Evolutionary conservation across 108 stramenopile species (phyloP).

Genomic region (Cylindrotheca closterium): DNA sequence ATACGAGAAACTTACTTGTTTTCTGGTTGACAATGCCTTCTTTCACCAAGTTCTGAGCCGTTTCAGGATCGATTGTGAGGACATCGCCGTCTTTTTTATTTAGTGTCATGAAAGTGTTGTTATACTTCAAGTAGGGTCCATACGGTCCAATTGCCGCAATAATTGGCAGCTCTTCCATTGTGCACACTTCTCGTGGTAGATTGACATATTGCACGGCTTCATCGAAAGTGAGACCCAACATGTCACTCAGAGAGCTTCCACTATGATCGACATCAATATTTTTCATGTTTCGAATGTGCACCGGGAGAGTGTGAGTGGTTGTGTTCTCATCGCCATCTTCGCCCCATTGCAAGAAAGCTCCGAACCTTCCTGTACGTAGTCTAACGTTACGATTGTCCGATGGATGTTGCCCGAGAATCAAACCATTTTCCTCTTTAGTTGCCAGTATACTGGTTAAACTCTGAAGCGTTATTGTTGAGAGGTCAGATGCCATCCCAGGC

Average conservation of each 20-base stretch:
- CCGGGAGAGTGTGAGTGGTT: conserved; percentile 54
- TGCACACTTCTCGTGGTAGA: conserved; percentile 44
- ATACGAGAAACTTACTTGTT: conserved; percentile 30
- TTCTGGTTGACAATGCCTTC: conserved; percentile 45
- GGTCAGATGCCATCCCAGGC: conserved; percentile 52
- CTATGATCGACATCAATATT: conserved; percentile 8
- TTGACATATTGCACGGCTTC: conserved; percentile 47
- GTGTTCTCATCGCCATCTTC: conserved; percentile 51
- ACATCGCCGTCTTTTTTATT: conserved; percentile 50
- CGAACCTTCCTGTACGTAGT: conserved; percentile 52
- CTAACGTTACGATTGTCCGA: conserved; percentile 41
- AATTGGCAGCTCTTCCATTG: conserved; percentile 41
- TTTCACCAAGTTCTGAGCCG: conserved; percentile 37
- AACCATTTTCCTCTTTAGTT: conserved; percentile 37
- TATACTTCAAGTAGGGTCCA: conserved; percentile 65
- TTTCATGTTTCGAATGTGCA: conserved; percentile 36
- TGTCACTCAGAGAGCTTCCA: conserved; percentile 7
- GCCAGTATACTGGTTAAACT: conserved; percentile 30
- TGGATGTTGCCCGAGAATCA: conserved; percentile 46
- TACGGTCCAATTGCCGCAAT: conserved; percentile 54
- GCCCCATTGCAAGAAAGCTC: conserved; percentile 59
- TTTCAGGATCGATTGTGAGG: conserved; percentile 35
- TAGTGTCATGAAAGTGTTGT: conserved; percentile 43
- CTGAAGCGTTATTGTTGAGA: conserved; percentile 42
- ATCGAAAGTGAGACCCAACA: conserved; percentile 43